Evolutionary conservation across 2,329 filamentous ascomycete species (phyloP).

Genomic region (Ceratocystis colombiana): DNA sequence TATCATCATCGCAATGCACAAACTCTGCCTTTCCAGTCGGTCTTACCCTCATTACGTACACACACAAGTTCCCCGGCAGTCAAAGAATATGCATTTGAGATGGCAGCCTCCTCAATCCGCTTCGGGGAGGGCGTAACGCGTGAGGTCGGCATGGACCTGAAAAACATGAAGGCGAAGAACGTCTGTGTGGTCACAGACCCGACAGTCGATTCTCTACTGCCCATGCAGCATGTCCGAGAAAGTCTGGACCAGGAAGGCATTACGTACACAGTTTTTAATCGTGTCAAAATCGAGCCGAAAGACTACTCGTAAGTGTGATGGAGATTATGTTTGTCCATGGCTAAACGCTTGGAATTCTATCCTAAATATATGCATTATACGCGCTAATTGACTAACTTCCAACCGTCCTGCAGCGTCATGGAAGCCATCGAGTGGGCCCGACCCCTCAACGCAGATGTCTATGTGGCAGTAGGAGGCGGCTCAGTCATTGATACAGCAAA

Average conservation of each 20-base stretch:
- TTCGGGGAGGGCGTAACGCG: slow-evolving; percentile 89
- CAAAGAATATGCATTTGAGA: slow-evolving; percentile 90
- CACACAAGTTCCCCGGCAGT: slow-evolving; percentile 61
- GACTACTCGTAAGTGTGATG: slow-evolving; percentile 58
- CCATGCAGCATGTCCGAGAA: slow-evolving; percentile 82
- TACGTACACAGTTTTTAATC: slow-evolving; percentile 68
- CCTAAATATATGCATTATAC: background rate
- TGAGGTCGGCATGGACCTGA: slow-evolving; percentile 96
- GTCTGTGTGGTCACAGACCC: slow-evolving; percentile 88
- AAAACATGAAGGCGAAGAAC: slow-evolving; percentile 75
- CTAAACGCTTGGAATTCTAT: background rate
- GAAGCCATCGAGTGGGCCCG: slow-evolving; percentile 83
- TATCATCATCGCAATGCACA: slow-evolving; percentile 56
- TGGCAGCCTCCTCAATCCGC: slow-evolving; percentile 89
- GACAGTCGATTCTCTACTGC: slow-evolving; percentile 70
- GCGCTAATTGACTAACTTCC: background rate
- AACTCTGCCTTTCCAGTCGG: background rate
- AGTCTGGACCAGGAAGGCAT: slow-evolving; percentile 69
- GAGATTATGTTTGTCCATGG: slow-evolving; percentile 30
- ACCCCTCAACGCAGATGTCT: slow-evolving; percentile 72
- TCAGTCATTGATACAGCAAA: slow-evolving; percentile 98
- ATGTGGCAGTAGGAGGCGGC: slow-evolving; percentile 82
- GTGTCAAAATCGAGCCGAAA: slow-evolving; percentile 81
- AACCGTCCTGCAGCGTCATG: slow-evolving; percentile 51
- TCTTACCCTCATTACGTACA: slow-evolving; percentile 30